A percentile compares a stretch with the other conserved stretches of the same genome.
Evolutionary conservation across 73 alveolate species (phyloP).

Genomic region (Paramecium primaurelia): DNA sequence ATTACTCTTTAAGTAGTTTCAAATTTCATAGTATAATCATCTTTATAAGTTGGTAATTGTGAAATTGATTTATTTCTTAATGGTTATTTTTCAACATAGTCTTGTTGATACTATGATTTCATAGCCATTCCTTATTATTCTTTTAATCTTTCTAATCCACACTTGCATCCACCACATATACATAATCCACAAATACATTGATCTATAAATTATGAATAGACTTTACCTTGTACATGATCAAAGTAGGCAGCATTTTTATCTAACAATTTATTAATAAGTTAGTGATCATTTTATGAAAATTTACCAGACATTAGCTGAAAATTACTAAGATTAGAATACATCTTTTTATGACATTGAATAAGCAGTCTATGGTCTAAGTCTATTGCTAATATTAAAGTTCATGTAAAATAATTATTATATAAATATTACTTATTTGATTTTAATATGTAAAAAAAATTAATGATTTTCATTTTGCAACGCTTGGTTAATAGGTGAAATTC

Average conservation of each 20-base stretch:
- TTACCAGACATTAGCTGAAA: neutral
- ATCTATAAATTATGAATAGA: neutral
- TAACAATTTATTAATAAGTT: neutral
- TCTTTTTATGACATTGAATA: neutral
- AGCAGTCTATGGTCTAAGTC: conserved; percentile 16
- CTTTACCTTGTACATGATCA: neutral
- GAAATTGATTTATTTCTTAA: neutral
- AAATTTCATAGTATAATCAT: conserved; percentile 15
- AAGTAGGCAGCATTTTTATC: neutral
- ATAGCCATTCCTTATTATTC: conserved; percentile 25
- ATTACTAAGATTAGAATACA: neutral
- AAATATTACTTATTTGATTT: neutral
- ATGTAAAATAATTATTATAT: neutral
- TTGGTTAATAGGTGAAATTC: neutral
- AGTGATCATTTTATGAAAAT: neutral
- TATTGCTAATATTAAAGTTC: neutral
- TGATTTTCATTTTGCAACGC: neutral
- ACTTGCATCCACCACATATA: neutral
- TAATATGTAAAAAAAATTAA: neutral
- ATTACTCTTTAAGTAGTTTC: neutral
- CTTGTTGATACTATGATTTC: neutral
- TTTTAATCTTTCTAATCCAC: conserved; percentile 2
- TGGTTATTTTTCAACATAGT: neutral
- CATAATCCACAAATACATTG: conserved; percentile 21
- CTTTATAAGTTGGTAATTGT: neutral